phyloP scores from a whole-genome alignment of 495 filamentous ascomycete species.

The Astrothelium subdiscretum region DNA sequence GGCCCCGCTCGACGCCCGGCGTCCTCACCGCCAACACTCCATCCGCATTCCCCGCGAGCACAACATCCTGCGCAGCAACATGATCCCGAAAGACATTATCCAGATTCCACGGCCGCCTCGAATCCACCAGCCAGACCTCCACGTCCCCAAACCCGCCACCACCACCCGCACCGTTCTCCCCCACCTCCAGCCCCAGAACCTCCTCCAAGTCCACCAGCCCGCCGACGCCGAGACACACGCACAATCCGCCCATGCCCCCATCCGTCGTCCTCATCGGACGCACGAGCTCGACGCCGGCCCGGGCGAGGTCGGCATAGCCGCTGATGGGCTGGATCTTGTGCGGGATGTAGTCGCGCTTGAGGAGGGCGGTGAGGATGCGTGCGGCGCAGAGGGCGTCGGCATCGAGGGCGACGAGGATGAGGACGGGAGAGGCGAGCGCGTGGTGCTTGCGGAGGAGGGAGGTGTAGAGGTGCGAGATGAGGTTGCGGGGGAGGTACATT shows the following conservation, averaged over 20 bases:
- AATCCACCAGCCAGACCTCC: constrained; percentile 90
- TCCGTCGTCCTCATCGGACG: constrained; percentile 67
- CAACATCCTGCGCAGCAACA: constrained; percentile 47
- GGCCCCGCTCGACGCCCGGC: constrained; percentile 48
- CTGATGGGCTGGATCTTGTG: constrained; percentile 94
- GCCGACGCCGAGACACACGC: constrained; percentile 86
- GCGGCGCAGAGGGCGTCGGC: constrained; percentile 93
- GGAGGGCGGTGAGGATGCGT: constrained; percentile 77
- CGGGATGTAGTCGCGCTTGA: constrained; percentile 95
- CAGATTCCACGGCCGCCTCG: constrained; percentile 87
- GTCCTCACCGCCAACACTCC: constrained; percentile 37
- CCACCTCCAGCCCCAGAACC: constrained; percentile 49
- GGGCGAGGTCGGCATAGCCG: constrained; percentile 81
- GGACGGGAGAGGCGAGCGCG: constrained; percentile 72
- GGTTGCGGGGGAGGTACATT: constrained; percentile 91
- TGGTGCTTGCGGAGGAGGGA: constrained; percentile 73
- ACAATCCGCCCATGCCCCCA: constrained; percentile 73
- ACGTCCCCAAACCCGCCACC: constrained; percentile 55
- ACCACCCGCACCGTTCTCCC: constrained; percentile 17
- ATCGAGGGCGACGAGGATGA: constrained; percentile 89
- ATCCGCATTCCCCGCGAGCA: constrained; percentile 25
- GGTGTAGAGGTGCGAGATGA: constrained; percentile 81
- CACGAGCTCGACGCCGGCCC: constrained; percentile 63
- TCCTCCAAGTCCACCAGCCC: constrained; percentile 76
- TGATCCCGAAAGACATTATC: constrained; percentile 68